Evolutionary conservation across 164 flowering plant genomes (phyloP).

Genomic region (Malania oleifera): DNA sequence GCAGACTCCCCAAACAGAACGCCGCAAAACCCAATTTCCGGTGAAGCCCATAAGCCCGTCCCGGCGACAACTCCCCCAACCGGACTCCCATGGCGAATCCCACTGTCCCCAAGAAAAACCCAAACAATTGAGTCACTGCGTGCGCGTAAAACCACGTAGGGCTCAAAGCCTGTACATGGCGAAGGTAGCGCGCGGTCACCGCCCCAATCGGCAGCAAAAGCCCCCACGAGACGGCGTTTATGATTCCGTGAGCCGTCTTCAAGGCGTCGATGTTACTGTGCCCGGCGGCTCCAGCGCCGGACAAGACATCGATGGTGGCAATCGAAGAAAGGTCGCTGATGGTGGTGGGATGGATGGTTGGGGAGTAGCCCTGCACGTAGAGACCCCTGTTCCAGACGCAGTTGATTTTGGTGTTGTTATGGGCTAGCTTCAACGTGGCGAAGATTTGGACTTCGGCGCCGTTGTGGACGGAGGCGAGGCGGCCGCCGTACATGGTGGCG

Average conservation of each 20-base stretch:
- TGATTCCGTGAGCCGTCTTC: constrained; percentile 48
- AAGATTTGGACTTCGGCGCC: constrained; percentile 68
- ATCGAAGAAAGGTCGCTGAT: constrained; percentile 63
- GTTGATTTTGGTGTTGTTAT: constrained; percentile 64
- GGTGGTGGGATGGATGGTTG: constrained; percentile 83
- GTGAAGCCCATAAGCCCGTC: constrained; percentile 64
- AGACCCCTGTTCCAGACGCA: constrained; percentile 84
- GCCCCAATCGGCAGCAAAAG: constrained; percentile 69
- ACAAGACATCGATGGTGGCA: constrained; percentile 57
- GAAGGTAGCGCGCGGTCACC: constrained; percentile 67
- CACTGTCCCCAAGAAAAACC: constrained; percentile 48
- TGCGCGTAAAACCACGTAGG: constrained; percentile 86
- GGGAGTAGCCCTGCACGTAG: constrained; percentile 96
- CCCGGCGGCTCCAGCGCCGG: constrained; percentile 32
- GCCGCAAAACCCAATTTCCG: constrained; percentile 74
- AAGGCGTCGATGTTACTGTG: constrained; percentile 27
- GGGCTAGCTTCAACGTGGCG: constrained; percentile 51
- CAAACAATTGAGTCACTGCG: constrained; percentile 61
- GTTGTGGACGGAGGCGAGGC: constrained; percentile 53
- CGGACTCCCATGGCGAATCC: constrained; percentile 81
- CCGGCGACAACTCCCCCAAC: constrained; percentile 66
- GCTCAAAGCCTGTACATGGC: constrained; percentile 57
- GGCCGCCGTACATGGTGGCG: constrained; percentile 56
- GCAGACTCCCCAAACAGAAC: constrained; percentile 61
- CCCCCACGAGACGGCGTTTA: constrained; percentile 86